Evolutionary conservation across 2,329 filamentous ascomycete species (phyloP), one percentile per base, ranked within the genome.

Genomic region (Didymella pomorum): DNA sequence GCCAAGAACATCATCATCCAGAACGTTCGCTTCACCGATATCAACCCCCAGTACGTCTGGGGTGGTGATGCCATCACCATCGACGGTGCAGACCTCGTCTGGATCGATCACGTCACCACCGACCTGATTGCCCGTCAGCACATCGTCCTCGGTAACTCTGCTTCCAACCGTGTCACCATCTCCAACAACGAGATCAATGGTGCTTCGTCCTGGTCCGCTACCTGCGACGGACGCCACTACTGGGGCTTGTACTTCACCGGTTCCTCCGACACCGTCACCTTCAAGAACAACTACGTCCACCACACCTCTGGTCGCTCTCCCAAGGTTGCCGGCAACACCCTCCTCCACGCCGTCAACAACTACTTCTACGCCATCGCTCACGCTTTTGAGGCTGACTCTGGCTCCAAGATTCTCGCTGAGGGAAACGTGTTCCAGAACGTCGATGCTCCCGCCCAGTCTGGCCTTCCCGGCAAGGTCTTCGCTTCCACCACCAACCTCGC

Each of bases 271-370:
- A 67, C 82, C 60, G 78, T 87, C 67, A 87, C 86, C 61, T 68
- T 87, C 70, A 84, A 86, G 78, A 79, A 80, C 64, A 87, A 87
- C 80, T 87, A 86, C 77, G 78, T 87, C 69, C 83, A 86, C 79
- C 79, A 85, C 73, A 82, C 82, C 47, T 82, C 79, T 12, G 86
- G 85, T 56, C 84, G 86, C 52, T 77, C 78, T 12, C 86, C 85
- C 65, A 87, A 87, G 78, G 78, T 87, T 21, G 78, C 74, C 54
- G 79, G 79, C 20, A 83, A 83, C 71, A 85, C 85, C 53, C 80
- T 86, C 43, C 76, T 87, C 52, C 86, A 88, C 74, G 83, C 82
- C 41, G 83, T 86, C 71, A 87, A 87, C 82, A 87, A 87, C 80
- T 86, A 84, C 81, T 87, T 80, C 78, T 79, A 84, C 70, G 79